Base-by-base conservation (phyloP, 768 basidiomycete genomes). In the Podaxis sp. region DNA sequence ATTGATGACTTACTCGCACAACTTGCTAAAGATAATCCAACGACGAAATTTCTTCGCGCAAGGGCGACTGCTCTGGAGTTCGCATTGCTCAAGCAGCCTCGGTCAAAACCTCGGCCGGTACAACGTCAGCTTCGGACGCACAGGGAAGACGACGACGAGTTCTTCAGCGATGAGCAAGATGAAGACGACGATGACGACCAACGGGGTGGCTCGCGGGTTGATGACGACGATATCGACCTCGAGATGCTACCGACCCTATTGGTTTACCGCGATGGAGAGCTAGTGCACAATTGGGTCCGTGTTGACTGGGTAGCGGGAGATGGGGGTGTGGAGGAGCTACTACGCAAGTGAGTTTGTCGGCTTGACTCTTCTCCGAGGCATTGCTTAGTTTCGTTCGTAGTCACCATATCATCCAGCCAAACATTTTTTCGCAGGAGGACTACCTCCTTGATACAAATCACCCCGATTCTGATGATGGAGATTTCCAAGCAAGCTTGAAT, bases 251-350 rank as follows among this genome's bases (percentile, higher is more conserved):
- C 91, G 0, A 92, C 91, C 1, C 72, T 92, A 69, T 80, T 92
- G 12, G 89, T 90, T 3, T 93, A 93, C 67, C 88, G 86, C 17
- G 86, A 84, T 61, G 91, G 92, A 17, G 85, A 91, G 64, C 83
- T 94, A n/a, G 84, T 92, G n/a, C 84, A 91, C 67, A 91, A 90
- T 54, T 94, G 92, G 92, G 89, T 94, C 8, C 80, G 92, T 25
- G 91, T 93, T 3, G 91, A 94, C 71, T 93, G 91, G 92, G 91
- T 91, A 71, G 90, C 88, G 0, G 87, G 86, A 12, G 69, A 75
- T 37, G 81, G 80, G n/a, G 89, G 86, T 25, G 69, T 93, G 0
- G 87, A 90, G 65, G 89, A 90, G 49, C 74, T 90, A 6, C 77
- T 93, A 15, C 78, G 81, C 67, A 84, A 79, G 90, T 91, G 64